Base-by-base conservation (phyloP, 176 grass and related monocot species). In the Paspalum notatum region DNA sequence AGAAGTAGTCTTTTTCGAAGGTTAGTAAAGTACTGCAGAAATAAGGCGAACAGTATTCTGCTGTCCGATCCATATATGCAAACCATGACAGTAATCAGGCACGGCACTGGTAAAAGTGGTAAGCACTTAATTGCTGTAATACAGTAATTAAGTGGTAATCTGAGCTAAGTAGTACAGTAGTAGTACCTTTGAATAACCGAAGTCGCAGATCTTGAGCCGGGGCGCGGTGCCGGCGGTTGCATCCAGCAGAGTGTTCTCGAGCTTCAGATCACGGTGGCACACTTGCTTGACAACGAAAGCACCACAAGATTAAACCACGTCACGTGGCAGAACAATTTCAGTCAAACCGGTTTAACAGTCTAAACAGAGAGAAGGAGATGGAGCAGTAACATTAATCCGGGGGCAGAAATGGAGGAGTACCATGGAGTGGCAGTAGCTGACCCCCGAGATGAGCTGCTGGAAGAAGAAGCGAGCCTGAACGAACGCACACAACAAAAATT, bases 391-490 rank as follows among this genome's bases (percentile, higher is more conserved):
- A n/a, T 49, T 8, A 16, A 1, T 0, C 16, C 0, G 57, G 41
- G 68, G n/a, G n/a, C n/a, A 21, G 17, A 3, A 11, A 68, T 57
- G 56, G 56, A 21, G 21, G 7, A 62, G 17, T 89, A 96, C 90
- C 90, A 96, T 96, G 40, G 93, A 93, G 25, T 93, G 93, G 46
- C 87, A 97, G 68, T 91, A 93, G 85, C 93, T 97, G 5, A 96
- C 90, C 58, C 90, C 90, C 56, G 90, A 96, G 75, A 96, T 90
- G 71, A 97, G 87, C 43, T 97, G 93, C 82, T 91, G 90, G 90
- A 93, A 97, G 75, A 97, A 97, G 85, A 89, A 97, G 0, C 93
- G 85, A 21, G 93, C 90, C 93, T 97, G 74, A 72, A 62, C 12
- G 15, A 7, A 15, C 26, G 12, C 0, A 88, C 41, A 56, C 25